Conservation (phyloP, 129 eudicot genomes). For the Saposhnikovia divaricata region DNA sequence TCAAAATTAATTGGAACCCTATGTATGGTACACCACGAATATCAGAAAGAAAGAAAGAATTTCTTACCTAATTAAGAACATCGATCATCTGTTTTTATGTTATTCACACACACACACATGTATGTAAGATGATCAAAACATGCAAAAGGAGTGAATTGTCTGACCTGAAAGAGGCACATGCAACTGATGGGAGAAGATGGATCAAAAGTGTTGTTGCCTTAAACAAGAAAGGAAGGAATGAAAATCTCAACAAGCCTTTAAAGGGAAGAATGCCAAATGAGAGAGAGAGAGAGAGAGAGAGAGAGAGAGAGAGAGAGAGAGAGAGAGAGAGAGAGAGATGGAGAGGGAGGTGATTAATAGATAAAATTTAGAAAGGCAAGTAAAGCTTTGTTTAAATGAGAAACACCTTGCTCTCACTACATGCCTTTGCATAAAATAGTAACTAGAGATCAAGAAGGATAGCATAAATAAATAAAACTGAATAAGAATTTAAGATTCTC, state of each 20-base stretch:
- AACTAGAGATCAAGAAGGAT: neutral
- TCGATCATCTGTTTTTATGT: neutral
- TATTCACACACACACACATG: neutral
- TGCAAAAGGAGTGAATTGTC: slow-evolving; percentile 6
- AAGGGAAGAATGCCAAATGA: neutral
- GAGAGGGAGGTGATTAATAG: neutral
- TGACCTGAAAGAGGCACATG: slow-evolving; percentile 17
- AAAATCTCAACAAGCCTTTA: slow-evolving; percentile 6
- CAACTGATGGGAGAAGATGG: neutral
- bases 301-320: slow-evolving; percentile 5
- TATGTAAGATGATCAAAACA: neutral
- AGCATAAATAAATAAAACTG: slow-evolving; percentile 6
- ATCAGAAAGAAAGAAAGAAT: neutral
- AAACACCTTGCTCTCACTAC: slow-evolving; percentile 4
- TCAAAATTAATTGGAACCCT: neutral
- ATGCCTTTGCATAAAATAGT: slow-evolving; percentile 7
- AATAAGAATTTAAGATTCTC: slow-evolving; percentile 37
- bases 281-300: slow-evolving; percentile 1
- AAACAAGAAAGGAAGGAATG: neutral
- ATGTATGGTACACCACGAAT: neutral
- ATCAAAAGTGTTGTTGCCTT: slow-evolving; percentile 6
- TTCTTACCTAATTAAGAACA: neutral
- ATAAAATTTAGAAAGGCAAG: neutral
- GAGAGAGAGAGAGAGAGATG: neutral
- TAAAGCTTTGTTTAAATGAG: slow-evolving; percentile 9